A percentile compares a stretch with the other conserved stretches of the same genome.
Evolutionary conservation across 345 rosid species (phyloP).

Genomic region (Hibiscus syriacus): DNA sequence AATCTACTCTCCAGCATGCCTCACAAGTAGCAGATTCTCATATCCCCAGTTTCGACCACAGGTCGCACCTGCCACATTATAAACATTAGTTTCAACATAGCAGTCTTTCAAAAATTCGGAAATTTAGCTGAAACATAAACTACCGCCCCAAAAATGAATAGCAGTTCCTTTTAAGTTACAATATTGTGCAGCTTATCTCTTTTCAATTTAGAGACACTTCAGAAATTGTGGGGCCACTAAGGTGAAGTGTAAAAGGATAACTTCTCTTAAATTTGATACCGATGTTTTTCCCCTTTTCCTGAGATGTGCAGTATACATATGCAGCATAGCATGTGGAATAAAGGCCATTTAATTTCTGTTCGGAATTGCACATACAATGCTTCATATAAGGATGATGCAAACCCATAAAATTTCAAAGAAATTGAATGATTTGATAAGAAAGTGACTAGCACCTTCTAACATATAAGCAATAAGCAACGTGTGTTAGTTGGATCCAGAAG

Average conservation of each 20-base stretch:
- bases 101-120: not conserved
- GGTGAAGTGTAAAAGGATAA: not conserved
- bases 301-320: not conserved
- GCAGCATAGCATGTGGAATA: not conserved
- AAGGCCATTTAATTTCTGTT: not conserved
- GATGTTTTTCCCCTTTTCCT: not conserved
- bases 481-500: not conserved
- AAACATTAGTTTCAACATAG: slow-evolving; percentile 8
- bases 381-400: not conserved
- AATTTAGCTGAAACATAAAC: not conserved
- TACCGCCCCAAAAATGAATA: not conserved
- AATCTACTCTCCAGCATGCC: slow-evolving; percentile 65
- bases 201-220: not conserved
- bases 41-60: slow-evolving; percentile 96
- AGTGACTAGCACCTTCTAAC: not conserved
- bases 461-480: not conserved
- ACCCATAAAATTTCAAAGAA: not conserved
- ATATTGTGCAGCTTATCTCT: not conserved
- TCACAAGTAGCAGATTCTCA: slow-evolving; percentile 71
- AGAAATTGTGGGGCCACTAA: too few relatives aligned
- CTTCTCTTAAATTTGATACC: not conserved
- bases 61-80: slow-evolving; percentile 62
- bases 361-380: too few relatives aligned
- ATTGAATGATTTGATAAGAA: not conserved
- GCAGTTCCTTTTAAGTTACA: not conserved